Percentiles rank a stretch among this genome's conserved stretches.
Evolutionary conservation across 805 yeast species (phyloP).

Genomic region (Monosporozyma yasuniensis): DNA sequence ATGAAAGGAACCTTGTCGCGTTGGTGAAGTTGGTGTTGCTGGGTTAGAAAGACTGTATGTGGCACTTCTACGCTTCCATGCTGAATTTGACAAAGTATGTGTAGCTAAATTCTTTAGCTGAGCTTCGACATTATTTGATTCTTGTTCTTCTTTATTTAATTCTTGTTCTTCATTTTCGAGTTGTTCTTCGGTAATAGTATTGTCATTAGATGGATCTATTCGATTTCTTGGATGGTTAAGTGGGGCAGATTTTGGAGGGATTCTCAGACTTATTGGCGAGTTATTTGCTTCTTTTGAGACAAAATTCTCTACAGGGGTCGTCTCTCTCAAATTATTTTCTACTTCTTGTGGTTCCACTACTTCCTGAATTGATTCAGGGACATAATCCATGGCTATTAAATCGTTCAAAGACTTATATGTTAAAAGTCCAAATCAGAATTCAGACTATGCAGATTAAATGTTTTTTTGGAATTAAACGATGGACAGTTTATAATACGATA

Average conservation of each 20-base stretch:
- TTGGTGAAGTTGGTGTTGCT: background rate
- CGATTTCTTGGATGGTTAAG: background rate
- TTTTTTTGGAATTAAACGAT: background rate
- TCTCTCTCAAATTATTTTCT: background rate
- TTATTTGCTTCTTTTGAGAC: background rate
- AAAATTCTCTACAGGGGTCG: background rate
- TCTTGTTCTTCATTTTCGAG: background rate
- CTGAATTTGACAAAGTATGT: constrained; percentile 27
- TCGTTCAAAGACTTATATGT: background rate
- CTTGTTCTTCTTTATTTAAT: background rate
- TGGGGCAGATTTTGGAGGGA: background rate
- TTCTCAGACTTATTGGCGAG: background rate
- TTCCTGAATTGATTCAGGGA: background rate
- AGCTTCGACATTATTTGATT: constrained; percentile 22
- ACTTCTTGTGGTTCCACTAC: background rate
- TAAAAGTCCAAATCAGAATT: background rate
- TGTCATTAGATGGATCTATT: background rate
- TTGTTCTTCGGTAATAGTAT: background rate
- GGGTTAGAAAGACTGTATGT: background rate
- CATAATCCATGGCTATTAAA: background rate
- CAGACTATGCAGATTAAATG: background rate
- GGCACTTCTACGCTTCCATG: constrained; percentile 4
- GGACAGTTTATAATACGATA: background rate
- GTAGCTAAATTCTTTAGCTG: constrained; percentile 22
- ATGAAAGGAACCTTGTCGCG: background rate